Base-by-base conservation (phyloP, 192 early-diverging fungal genomes). In the Coemansia sp. region DNA sequence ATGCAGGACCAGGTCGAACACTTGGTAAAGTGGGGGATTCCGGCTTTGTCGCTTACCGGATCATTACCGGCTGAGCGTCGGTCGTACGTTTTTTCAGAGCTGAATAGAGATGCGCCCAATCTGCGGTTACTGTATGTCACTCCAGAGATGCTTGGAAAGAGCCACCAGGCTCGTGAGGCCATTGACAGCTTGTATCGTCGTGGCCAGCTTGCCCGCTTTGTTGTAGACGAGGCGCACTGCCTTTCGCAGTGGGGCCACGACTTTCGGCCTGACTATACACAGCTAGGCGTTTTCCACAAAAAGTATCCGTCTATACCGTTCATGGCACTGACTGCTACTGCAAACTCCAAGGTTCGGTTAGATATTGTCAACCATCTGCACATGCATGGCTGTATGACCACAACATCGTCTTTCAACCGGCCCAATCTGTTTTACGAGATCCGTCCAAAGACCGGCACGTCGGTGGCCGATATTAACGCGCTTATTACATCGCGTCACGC, bases 151-250 rank as follows among this genome's bases (percentile, higher is more conserved):
- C 72, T 98, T 28, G 85, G 78, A 57, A 89, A 87, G 66, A 91
- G 88, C 65, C 54, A 60, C 4, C 81, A 88, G 68, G 86, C 92
- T 18, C 83, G 84, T 51, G 76, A 79, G 7, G 74, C 85, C 0
- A 66, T 96, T 22, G 72, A 85, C 15, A 63, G 48, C 6, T 75
- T 98, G 14, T 71, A 96, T 58, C 38, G 65, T 2, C 84, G 88
- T n/a, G 76, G 85, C 18, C 72, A 85, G 32, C 72, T 97, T 14
- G 92, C 96, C 0, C 84, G 94, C 58, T 94, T 99, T 83, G 96
- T 97, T 1, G 87, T 99, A 48, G 97, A 99, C 67, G 97, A 99
- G 81, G 95, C 95, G 2, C 97, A 99, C 71, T 99, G 97, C 73
- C 82, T 97, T 17, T 93, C 91, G 56, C 94, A 97, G 60, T 96